A percentile compares a stretch with the other conserved stretches of the same genome.
Conservation (phyloP, 148 eudicot species). For the Drosera capensis region DNA sequence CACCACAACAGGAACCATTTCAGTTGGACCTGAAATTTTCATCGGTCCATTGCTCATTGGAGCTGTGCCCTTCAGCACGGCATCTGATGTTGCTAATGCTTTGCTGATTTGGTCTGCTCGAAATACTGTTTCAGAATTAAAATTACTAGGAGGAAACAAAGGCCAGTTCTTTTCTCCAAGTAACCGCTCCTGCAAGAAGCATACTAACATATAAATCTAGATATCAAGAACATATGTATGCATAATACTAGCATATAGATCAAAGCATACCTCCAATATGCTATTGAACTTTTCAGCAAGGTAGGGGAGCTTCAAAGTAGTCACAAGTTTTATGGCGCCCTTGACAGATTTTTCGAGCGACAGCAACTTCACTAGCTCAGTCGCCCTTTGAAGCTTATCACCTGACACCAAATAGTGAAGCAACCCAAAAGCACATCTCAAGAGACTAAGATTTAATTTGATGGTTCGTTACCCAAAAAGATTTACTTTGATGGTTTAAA, state of each 20-base stretch:
- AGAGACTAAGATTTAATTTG: background rate
- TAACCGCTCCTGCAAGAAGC: slow-evolving; percentile 50
- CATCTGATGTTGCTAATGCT: slow-evolving; percentile 10
- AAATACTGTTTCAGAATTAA: slow-evolving; percentile 9
- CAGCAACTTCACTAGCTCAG: slow-evolving; percentile 80
- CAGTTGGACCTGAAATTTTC: slow-evolving; percentile 20
- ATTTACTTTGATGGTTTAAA: too few relatives aligned
- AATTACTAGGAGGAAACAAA: slow-evolving; percentile 9
- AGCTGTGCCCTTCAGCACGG: slow-evolving; percentile 5
- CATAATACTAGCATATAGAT: background rate
- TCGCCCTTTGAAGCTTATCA: slow-evolving; percentile 90
- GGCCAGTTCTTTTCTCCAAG: slow-evolving; percentile 28
- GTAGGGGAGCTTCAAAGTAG: slow-evolving; percentile 80
- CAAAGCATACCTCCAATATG: slow-evolving; percentile 60
- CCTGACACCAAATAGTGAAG: slow-evolving; percentile 26
- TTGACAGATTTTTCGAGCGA: slow-evolving; percentile 73
- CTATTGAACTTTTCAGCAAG: slow-evolving; percentile 78
- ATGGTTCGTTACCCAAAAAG: too few relatives aligned
- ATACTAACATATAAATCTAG: background rate
- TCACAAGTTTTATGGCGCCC: slow-evolving; percentile 89
- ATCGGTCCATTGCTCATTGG: slow-evolving; percentile 10
- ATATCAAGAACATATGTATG: background rate
- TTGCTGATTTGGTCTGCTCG: slow-evolving; percentile 9
- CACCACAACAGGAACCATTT: slow-evolving; percentile 29
- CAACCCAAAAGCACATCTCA: background rate